Evolutionary conservation across 2,329 filamentous ascomycete species (phyloP), one percentile per base, ranked within the genome.

Genomic region (Sarocladium oryzae): DNA sequence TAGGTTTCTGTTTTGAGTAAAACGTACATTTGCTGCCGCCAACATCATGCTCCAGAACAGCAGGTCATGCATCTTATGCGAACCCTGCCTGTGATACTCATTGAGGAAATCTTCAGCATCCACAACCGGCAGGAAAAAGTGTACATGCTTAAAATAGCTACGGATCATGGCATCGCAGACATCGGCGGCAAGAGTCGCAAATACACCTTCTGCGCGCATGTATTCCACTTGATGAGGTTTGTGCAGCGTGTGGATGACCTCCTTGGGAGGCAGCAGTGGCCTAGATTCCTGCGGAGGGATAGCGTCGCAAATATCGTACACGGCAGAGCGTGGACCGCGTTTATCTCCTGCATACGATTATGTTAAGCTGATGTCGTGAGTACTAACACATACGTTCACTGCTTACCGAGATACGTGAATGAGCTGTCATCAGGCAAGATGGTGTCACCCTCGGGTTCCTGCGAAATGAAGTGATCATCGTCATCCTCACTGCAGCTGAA

Each of bases 21-120:
- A 36, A n/a, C 33, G 33, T 30, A 30, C 28, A 30, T 30, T 30
- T 30, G 28, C 28, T 30, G 28, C 28, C 7, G 28, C 28, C 28
- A 30, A 30, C 28, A 30, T 30, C 28, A 30, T 30, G 28, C 20
- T 48, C 40, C 40, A 49, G 16, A 52, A 33, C n/a, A 49, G 45
- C 18, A 52, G 10, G 15, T 43, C 15, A 18, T 41, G 15, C 3
- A 49, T 41, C 11, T 16, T 11, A 16, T 41, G 11, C n/a, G 51
- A 15, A 7, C 43, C 43, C 6, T 15, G 21, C 3, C 21, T 48
- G 21, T 20, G 45, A 24, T 40, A 49, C 21, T 49, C 35, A 18
- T 40, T 52, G 35, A 52, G 41, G 32, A 52, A 35, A n/a, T n/a
- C n/a, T 8, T 38, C n/a, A 7, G 28, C 51, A 35, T 52, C 43